Evolutionary conservation across 2,329 filamentous ascomycete species (phyloP).

Genomic region (Phyllosticta capitalensis): DNA sequence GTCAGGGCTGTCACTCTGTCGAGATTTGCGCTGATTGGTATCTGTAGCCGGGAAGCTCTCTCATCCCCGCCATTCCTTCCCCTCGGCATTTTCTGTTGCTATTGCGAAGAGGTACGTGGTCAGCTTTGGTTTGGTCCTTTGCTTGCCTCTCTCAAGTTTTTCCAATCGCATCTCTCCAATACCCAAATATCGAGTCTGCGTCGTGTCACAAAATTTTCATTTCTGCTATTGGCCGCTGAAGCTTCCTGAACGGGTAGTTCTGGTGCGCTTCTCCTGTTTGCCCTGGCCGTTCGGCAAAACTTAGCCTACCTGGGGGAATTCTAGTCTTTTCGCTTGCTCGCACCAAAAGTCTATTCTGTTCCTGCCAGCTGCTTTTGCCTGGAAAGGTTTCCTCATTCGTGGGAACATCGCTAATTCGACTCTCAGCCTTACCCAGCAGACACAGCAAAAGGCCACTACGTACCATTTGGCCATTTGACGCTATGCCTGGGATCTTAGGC

Average conservation of each 20-base stretch:
- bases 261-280: background rate
- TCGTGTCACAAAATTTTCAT: background rate
- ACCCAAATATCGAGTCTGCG: background rate
- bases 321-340: no score
- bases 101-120: background rate
- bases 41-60: background rate
- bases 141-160: background rate
- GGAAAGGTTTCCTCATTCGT: background rate
- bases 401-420: background rate
- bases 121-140: background rate
- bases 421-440: background rate
- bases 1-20: background rate
- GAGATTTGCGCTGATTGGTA: background rate
- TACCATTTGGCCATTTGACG: background rate
- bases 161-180: background rate
- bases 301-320: background rate
- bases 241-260: background rate
- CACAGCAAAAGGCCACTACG: background rate
- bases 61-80: background rate
- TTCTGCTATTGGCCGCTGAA: background rate
- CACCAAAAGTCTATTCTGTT: background rate
- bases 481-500: constrained; percentile 20
- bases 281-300: background rate
- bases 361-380: background rate
- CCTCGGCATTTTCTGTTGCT: background rate